Conservation (phyloP, 78 protist species). For the Diacronema lutheri region DNA sequence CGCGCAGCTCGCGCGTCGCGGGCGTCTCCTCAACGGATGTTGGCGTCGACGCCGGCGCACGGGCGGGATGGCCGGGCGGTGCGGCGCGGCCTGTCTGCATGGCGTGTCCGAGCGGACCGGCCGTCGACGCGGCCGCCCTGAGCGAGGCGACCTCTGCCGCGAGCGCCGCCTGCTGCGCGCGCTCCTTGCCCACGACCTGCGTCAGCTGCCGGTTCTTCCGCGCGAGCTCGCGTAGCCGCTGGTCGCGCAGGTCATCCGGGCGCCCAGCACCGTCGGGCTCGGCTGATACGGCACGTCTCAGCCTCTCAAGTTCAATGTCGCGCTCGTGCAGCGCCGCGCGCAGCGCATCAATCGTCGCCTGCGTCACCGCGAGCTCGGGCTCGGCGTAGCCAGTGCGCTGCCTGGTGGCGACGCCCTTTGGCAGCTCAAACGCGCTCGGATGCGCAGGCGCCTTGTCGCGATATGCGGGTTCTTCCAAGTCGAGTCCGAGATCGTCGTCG, state of each 20-base stretch:
- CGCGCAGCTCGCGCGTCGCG: background rate
- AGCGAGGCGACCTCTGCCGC: slow-evolving; percentile 1
- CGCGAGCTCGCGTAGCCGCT: background rate
- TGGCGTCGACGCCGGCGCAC: background rate
- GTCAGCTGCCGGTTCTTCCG: background rate
- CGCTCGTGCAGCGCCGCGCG: background rate
- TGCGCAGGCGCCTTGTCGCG: too few relatives aligned
- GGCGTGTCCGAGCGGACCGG: too few relatives aligned
- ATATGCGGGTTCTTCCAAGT: too few relatives aligned
- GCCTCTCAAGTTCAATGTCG: background rate
- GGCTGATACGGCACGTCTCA: background rate
- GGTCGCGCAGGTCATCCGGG: background rate
- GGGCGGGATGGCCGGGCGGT: background rate
- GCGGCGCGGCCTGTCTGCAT: background rate
- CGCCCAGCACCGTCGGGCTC: background rate
- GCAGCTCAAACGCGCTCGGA: background rate
- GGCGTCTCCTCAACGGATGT: background rate
- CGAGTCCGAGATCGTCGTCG: too few relatives aligned
- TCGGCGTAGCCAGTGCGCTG: too few relatives aligned
- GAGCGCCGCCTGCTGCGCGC: background rate
- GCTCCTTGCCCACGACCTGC: background rate
- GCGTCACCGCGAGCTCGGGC: background rate
- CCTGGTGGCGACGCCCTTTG: background rate
- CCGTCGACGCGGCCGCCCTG: background rate
- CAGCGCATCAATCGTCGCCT: background rate